Evolutionary conservation across 768 basidiomycete species (phyloP).

Genomic region (Suillus paluster): DNA sequence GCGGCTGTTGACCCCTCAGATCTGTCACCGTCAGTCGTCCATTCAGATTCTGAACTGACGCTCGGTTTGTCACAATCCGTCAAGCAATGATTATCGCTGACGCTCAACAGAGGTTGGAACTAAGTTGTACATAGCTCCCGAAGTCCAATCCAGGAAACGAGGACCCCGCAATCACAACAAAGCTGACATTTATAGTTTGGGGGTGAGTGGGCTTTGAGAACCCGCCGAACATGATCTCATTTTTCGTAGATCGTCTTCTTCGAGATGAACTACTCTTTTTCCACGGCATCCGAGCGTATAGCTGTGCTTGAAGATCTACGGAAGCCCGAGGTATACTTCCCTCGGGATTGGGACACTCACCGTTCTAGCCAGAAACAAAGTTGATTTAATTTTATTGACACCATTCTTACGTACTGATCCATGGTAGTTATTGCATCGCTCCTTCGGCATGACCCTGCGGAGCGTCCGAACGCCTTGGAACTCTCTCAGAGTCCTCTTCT

Average conservation of each 20-base stretch:
- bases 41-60: constrained; percentile 72
- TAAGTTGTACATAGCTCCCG: constrained; percentile 90
- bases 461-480: constrained; percentile 82
- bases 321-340: constrained; percentile 75
- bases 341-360: constrained; percentile 69
- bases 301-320: constrained; percentile 81
- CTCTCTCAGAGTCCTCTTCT: constrained; percentile 79
- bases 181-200: constrained; percentile 94
- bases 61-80: constrained; percentile 50
- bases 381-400: constrained; percentile 39
- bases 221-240: constrained; percentile 1
- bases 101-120: constrained; percentile 78
- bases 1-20: constrained; percentile 80
- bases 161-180: constrained; percentile 81
- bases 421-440: constrained; percentile 77
- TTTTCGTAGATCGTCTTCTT: constrained; percentile 85
- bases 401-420: constrained; percentile 8
- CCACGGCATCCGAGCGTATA: constrained; percentile 83
- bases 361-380: constrained; percentile 70
- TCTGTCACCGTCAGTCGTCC: constrained; percentile 49
- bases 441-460: constrained; percentile 78
- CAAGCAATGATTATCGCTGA: neutral
- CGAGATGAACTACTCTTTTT: constrained; percentile 91
- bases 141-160: constrained; percentile 69
- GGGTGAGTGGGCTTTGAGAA: constrained; percentile 52